phyloP scores from a whole-genome alignment of 1,284 basidiomycete species.

The Ustilago xerochloae region DNA sequence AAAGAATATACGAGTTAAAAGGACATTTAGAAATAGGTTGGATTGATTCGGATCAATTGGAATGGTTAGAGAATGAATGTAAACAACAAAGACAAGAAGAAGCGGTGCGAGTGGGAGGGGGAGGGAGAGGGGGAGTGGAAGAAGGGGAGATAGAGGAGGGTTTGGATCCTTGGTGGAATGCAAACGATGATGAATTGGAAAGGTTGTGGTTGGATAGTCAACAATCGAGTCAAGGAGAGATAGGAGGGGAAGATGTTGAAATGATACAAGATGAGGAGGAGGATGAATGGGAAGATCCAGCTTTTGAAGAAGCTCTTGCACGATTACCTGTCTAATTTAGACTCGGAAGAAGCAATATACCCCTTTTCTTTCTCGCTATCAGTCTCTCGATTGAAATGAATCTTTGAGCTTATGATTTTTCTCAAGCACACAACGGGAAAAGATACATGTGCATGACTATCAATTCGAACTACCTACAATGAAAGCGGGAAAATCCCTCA shows the following conservation, averaged over 20 bases:
- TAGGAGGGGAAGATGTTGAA: not conserved
- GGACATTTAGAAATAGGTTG: constrained; percentile 46
- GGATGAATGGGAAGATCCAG: constrained; percentile 10
- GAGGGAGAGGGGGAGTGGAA: not conserved
- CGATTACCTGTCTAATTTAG: constrained; percentile 12
- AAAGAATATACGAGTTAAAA: constrained; percentile 42
- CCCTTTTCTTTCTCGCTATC: not conserved
- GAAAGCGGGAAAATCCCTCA: too few species aligned
- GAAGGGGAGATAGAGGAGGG: not conserved
- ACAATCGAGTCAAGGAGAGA: not conserved
- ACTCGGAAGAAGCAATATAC: not conserved
- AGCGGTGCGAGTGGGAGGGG: not conserved
- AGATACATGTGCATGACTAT: too few species aligned
- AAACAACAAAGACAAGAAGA: not conserved
- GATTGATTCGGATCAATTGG: constrained; percentile 46
- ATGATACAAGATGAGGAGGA: not conserved
- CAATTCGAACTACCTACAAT: too few species aligned
- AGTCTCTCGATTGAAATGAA: not conserved
- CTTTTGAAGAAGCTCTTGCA: constrained; percentile 24
- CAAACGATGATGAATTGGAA: constrained; percentile 32
- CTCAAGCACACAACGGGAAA: too few species aligned
- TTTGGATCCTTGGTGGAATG: constrained; percentile 17
- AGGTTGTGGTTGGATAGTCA: constrained; percentile 34
- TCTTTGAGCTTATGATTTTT: too few species aligned
- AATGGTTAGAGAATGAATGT: constrained; percentile 32